Evolutionary conservation across 176 grass and related monocot genomes (phyloP).

Genomic region (Aegilops bicornis): DNA sequence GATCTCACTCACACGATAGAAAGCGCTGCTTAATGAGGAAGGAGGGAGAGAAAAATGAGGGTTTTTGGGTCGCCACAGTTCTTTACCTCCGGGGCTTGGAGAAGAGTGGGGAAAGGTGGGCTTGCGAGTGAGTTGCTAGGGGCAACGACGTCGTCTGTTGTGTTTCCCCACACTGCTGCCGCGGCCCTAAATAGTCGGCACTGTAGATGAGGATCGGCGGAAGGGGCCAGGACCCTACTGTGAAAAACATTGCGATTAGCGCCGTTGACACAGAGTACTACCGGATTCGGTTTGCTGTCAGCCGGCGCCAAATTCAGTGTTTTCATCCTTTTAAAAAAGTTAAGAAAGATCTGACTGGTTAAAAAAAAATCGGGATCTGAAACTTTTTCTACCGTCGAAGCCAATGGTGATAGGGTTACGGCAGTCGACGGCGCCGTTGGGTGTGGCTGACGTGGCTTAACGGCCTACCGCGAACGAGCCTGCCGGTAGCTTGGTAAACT

Average conservation of each 20-base stretch:
- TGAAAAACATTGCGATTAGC: not conserved
- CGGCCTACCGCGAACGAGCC: too few relatives aligned
- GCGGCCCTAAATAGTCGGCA: not conserved
- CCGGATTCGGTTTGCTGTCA: not conserved
- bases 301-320: not conserved
- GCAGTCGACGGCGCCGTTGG: too few relatives aligned
- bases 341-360: too few relatives aligned
- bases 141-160: not conserved
- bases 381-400: too few relatives aligned
- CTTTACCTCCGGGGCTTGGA: not conserved
- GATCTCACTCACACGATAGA: not conserved
- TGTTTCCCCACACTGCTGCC: not conserved
- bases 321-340: too few relatives aligned
- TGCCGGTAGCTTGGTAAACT: too few relatives aligned
- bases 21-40: not conserved
- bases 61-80: not conserved
- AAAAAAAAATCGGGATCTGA: too few relatives aligned
- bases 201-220: not conserved
- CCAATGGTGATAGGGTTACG: too few relatives aligned
- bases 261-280: too few relatives aligned
- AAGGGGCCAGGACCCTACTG: not conserved
- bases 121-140: too few relatives aligned
- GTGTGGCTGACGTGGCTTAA: too few relatives aligned
- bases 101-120: not conserved
- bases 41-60: not conserved